Evolutionary conservation across 768 basidiomycete species (phyloP).

Genomic region (Multifurca ochricompacta): DNA sequence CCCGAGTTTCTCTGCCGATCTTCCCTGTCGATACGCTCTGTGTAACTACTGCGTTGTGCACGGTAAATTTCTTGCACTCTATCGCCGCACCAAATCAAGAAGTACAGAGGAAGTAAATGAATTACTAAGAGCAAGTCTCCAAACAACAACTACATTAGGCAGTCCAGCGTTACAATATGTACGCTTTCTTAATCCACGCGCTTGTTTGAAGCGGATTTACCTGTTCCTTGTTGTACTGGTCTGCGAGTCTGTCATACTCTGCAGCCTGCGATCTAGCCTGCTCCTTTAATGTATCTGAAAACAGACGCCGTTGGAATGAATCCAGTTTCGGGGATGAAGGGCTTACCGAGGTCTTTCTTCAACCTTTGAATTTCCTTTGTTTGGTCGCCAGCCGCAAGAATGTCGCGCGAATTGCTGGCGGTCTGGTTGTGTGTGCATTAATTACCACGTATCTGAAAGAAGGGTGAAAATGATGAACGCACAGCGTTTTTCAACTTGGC

Average conservation of each 20-base stretch:
- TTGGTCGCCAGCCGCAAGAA: constrained; percentile 32
- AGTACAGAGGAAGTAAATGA: background rate
- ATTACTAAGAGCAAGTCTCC: background rate
- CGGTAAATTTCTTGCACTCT: background rate
- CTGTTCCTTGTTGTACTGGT: constrained; percentile 68
- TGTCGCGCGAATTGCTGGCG: constrained; percentile 28
- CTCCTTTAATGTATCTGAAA: constrained; percentile 68
- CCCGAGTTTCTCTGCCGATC: background rate
- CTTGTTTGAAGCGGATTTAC: constrained; percentile 48
- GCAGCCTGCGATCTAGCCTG: constrained; percentile 70
- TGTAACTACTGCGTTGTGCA: background rate
- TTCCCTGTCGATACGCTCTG: background rate
- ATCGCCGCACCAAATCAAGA: background rate
- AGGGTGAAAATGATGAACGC: background rate
- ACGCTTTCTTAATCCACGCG: constrained; percentile 45
- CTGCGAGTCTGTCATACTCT: constrained; percentile 79
- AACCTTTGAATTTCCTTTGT: constrained; percentile 56
- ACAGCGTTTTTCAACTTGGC: constrained; percentile 65
- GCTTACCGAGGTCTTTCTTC: constrained; percentile 49
- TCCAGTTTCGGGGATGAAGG: background rate
- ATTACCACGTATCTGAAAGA: background rate
- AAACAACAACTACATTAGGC: background rate
- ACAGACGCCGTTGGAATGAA: background rate
- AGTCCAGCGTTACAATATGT: background rate
- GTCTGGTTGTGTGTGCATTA: constrained; percentile 24